Conservation (phyloP, 2,329 filamentous ascomycete species). For the Fusarium odoratissimum region DNA sequence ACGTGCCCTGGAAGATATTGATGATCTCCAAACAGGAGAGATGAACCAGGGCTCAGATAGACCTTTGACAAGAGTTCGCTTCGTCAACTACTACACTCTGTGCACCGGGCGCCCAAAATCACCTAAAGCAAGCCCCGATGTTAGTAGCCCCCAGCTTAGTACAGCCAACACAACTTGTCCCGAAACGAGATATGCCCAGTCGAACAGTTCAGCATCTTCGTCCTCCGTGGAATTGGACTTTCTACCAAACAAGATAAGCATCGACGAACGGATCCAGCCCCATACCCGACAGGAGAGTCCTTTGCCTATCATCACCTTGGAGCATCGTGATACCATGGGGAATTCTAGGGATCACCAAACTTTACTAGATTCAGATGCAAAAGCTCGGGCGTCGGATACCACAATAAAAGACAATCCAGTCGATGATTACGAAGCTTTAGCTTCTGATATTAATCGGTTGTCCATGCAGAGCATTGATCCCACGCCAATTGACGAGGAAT, state of each 20-base stretch:
- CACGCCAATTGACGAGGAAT: constrained; percentile 50
- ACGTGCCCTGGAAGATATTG: constrained; percentile 76
- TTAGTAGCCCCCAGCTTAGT: constrained; percentile 5
- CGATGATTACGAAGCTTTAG: constrained; percentile 1
- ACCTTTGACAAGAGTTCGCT: constrained; percentile 70
- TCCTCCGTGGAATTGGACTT: constrained; percentile 8
- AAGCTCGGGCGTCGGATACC: neutral
- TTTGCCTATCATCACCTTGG: constrained; percentile 33
- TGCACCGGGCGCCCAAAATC: constrained; percentile 77
- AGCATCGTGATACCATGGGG: constrained; percentile 33
- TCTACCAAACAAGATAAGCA: neutral
- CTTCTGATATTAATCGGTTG: constrained; percentile 30
- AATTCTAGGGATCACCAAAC: constrained; percentile 30
- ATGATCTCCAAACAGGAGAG: constrained; percentile 59
- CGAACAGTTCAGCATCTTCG: neutral
- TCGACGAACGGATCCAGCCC: constrained; percentile 4
- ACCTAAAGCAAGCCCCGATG: constrained; percentile 37
- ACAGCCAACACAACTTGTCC: constrained; percentile 1
- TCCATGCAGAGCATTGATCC: constrained; percentile 55
- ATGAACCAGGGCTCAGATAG: constrained; percentile 24
- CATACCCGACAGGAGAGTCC: constrained; percentile 12
- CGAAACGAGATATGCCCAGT: neutral
- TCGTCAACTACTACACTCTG: constrained; percentile 92
- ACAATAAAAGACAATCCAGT: neutral
- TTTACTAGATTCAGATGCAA: constrained; percentile 17